Evolutionary conservation across 2,329 filamentous ascomycete genomes (phyloP), one percentile per base, ranked within the genome.

Genomic region (Paraphaeosphaeria sporulosa): DNA sequence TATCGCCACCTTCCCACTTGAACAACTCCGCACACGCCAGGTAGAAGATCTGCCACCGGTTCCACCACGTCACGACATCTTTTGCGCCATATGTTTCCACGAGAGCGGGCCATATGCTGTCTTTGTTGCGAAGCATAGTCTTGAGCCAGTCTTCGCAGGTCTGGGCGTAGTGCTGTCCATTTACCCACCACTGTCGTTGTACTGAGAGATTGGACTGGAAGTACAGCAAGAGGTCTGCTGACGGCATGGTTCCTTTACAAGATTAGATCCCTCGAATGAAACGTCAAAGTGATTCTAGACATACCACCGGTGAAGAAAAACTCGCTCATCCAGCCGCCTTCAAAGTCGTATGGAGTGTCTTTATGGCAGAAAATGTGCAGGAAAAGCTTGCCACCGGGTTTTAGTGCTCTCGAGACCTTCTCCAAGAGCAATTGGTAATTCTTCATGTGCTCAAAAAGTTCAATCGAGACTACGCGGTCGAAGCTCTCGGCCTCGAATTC

Each of bases 361-460:
- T 82, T 84, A 75, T 91, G 88, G 38, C 82, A 82, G 69, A 91
- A 91, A 55, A 90, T 86, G 67, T 91, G 89, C 58, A 90, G 86
- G 68, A 91, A 90, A 15, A 90, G 79, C 77, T 90, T 90, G 4
- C 89, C 89, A 1, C 82, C 81, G 0, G 87, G 84, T 65, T 85
- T 88, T 56, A 91, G 78, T 2, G 87, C 83, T 32, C 83, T 80
- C 3, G 82, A 71, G 17, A 91, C 78, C 74, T 91, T 91, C 46
- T 83, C 82, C 79, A 91, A 85, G 25, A 91, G 83, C 13, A 87
- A 78, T 63, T 89, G 84, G 75, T 91, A 91, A 75, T 91, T 91
- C 74, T 91, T 91, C 89, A 91, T 91, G 75, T 91, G 89, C 73
- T 91, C 89, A 70, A 92, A 91, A 13, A 91, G 81, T 82, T 90